A percentile compares a stretch with the other conserved stretches of the same genome.
Evolutionary conservation across 2,329 filamentous ascomycete species (phyloP).

Genomic region (Ceratocystis diversiconidia): DNA sequence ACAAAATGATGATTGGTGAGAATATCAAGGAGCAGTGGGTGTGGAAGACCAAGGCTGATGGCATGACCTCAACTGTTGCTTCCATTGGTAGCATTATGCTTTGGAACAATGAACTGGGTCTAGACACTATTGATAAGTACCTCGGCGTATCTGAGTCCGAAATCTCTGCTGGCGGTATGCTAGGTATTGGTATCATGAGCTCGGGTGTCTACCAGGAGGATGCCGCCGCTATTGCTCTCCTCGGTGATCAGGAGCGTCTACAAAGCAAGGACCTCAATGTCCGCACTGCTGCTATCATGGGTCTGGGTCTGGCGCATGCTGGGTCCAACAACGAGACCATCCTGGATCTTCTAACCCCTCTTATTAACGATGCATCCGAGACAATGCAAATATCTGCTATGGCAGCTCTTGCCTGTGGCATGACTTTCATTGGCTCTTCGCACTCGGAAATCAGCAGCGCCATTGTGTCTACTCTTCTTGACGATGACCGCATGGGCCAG

Average conservation of each 20-base stretch:
- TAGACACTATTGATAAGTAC: slow-evolving; percentile 91
- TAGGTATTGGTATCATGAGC: slow-evolving; percentile 92
- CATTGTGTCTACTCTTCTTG: slow-evolving; percentile 82
- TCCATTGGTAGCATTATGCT: slow-evolving; percentile 82
- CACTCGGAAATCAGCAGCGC: slow-evolving; percentile 83
- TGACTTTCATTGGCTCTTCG: slow-evolving; percentile 86
- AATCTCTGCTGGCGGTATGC: slow-evolving; percentile 79
- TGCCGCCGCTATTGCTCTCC: slow-evolving; percentile 75
- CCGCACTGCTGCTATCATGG: slow-evolving; percentile 82
- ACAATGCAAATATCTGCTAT: slow-evolving; percentile 96
- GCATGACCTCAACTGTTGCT: slow-evolving; percentile 91
- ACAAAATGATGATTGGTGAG: slow-evolving; percentile 94
- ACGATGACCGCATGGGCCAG: slow-evolving; percentile 80
- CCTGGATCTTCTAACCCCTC: slow-evolving; percentile 70
- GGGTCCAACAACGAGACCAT: slow-evolving; percentile 85
- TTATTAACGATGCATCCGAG: slow-evolving; percentile 68
- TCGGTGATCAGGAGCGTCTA: slow-evolving; percentile 68
- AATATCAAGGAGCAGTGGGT: slow-evolving; percentile 88
- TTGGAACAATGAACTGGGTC: slow-evolving; percentile 83
- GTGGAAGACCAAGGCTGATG: slow-evolving; percentile 98
- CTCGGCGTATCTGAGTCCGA: slow-evolving; percentile 57
- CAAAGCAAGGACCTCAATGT: slow-evolving; percentile 64
- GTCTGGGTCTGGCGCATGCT: slow-evolving; percentile 84
- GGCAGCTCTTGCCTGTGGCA: slow-evolving; percentile 78
- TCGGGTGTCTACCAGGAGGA: slow-evolving; percentile 80